Evolutionary conservation across 805 yeast species (phyloP).

Genomic region (Wickerhamomyces ciferrii): DNA sequence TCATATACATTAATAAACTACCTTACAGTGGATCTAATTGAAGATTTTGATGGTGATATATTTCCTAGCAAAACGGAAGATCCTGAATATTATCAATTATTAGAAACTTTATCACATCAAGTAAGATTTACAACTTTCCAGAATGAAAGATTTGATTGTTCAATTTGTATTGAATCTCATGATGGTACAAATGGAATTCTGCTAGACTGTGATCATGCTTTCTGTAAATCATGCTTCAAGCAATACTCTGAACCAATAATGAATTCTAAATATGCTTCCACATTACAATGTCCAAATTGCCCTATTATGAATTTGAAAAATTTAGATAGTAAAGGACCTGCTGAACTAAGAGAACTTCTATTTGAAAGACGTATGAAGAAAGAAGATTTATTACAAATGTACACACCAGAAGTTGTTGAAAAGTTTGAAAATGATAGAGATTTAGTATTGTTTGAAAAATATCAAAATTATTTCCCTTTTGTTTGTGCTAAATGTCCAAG

Average conservation of each 20-base stretch:
- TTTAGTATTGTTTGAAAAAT: constrained; percentile 35
- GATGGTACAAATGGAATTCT: constrained; percentile 37
- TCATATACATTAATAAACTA: constrained; percentile 39
- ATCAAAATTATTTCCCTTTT: constrained; percentile 39
- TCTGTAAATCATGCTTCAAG: constrained; percentile 41
- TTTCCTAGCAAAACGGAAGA: background rate
- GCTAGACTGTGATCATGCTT: constrained; percentile 41
- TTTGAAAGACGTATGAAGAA: constrained; percentile 36
- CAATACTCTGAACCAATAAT: constrained; percentile 39
- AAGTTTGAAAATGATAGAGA: constrained; percentile 35
- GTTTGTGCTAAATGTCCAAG: constrained; percentile 49
- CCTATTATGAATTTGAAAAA: constrained; percentile 17
- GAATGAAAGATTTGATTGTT: constrained; percentile 39
- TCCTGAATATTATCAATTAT: constrained; percentile 10
- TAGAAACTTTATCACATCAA: constrained; percentile 18
- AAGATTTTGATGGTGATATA: constrained; percentile 3
- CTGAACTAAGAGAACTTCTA: constrained; percentile 28
- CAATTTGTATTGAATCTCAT: constrained; percentile 47
- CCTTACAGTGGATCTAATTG: constrained; percentile 22
- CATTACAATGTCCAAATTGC: constrained; percentile 55
- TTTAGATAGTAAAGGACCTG: constrained; percentile 17
- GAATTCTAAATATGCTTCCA: constrained; percentile 41
- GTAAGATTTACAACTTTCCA: constrained; percentile 25
- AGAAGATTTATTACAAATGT: constrained; percentile 27
- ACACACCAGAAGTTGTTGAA: constrained; percentile 23